Conservation (phyloP, 306 rosid genomes). For the Gillenia trifoliata region DNA sequence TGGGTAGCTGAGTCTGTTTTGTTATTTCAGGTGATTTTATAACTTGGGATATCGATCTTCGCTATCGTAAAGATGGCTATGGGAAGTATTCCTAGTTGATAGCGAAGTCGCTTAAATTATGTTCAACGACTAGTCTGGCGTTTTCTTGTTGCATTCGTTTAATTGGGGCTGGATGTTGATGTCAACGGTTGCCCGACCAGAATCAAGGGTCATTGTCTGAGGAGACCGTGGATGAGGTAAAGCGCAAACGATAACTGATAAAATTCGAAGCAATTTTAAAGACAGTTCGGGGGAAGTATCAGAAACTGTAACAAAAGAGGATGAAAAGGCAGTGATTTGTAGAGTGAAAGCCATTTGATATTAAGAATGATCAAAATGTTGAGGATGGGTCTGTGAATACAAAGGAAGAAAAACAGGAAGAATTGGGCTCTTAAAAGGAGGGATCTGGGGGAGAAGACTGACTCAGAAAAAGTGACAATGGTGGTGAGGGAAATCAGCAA, state of each 20-base stretch:
- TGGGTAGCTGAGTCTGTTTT: constrained; percentile 19
- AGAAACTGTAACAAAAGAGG: constrained; percentile 29
- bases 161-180: constrained; percentile 66
- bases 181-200: constrained; percentile 58
- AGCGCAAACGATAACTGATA: constrained; percentile 23
- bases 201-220: constrained; percentile 37
- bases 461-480: constrained; percentile 14
- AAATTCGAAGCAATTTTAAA: constrained; percentile 32
- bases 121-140: constrained; percentile 46
- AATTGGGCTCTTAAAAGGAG: constrained; percentile 4
- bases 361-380: constrained; percentile 13
- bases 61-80: constrained; percentile 41
- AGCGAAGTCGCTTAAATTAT: constrained; percentile 46
- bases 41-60: constrained; percentile 9
- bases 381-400: constrained; percentile 24
- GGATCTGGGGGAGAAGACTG: constrained; percentile 13
- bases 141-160: constrained; percentile 62
- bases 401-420: constrained; percentile 16
- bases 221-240: constrained; percentile 37
- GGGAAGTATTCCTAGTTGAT: constrained; percentile 55
- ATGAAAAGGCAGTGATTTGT: constrained; percentile 34
- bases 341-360: constrained; percentile 9
- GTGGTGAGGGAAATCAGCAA: constrained; percentile 28
- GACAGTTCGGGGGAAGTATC: constrained; percentile 36
- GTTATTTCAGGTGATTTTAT: constrained; percentile 26